A percentile compares a stretch with the other conserved stretches of the same genome.
These are phyloP conservation scores for Endocalyx cinctus DNA, from an alignment of 2,329 filamentous ascomycete genomes.

Conservation along the genomic window DNA sequence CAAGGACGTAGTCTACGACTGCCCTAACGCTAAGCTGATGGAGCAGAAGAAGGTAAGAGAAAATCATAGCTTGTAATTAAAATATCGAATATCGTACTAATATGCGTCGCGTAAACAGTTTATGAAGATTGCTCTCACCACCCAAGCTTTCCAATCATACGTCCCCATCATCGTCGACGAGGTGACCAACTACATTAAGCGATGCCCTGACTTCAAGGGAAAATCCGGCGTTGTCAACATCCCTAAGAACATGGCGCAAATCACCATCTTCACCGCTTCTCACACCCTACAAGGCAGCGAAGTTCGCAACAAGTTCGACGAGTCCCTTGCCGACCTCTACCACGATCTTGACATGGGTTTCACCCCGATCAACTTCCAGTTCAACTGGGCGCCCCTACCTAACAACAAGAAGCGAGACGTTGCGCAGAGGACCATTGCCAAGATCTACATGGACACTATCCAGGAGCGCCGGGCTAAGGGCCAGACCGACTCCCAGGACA, in stretches of 20 bases:
- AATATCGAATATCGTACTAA: too few species aligned
- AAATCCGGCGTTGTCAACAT: conserved; percentile 67
- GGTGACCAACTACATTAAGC: conserved; percentile 68
- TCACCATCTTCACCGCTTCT: conserved; percentile 87
- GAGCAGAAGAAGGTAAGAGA: conserved; percentile 81
- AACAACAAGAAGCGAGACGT: conserved; percentile 78
- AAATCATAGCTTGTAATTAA: too few species aligned
- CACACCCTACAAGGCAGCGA: conserved; percentile 81
- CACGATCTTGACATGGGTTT: conserved; percentile 90
- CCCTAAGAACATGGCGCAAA: conserved; percentile 71
- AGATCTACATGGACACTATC: conserved; percentile 80
- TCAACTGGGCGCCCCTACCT: conserved; percentile 84
- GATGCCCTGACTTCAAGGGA: conserved; percentile 61
- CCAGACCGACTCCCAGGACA: conserved; percentile 59
- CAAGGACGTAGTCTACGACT: conserved; percentile 84
- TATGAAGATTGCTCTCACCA: conserved; percentile 76
- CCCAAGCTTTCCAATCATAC: conserved; percentile 69
- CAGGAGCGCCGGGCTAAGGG: conserved; percentile 57
- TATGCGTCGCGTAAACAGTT: too few species aligned
- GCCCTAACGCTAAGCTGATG: conserved; percentile 88
- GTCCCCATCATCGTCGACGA: conserved; percentile 75
- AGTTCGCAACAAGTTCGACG: conserved; percentile 75
- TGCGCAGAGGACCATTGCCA: conserved; percentile 75
- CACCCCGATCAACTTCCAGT: conserved; percentile 82
- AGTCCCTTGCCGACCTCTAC: conserved; percentile 75